A percentile compares a stretch with the other conserved stretches of the same genome.
Evolutionary conservation across 179 eudicot species (phyloP).

Genomic region (Silene noctiflora): DNA sequence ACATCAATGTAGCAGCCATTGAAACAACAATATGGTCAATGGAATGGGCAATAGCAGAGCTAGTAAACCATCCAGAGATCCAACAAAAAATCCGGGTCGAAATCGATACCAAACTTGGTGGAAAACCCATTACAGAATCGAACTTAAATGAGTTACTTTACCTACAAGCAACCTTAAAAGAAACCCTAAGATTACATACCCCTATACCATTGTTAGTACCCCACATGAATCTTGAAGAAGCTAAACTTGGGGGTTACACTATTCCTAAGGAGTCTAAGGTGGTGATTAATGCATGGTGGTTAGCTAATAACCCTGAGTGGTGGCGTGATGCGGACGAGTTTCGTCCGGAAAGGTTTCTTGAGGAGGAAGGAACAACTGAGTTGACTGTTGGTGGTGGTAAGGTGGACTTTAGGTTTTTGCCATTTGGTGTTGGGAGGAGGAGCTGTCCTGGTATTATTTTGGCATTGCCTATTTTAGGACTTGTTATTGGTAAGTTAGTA

Average conservation of each 20-base stretch:
- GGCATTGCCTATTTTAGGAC: constrained; percentile 40
- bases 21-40: constrained; percentile 73
- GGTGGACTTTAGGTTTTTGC: constrained; percentile 40
- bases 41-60: constrained; percentile 79
- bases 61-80: constrained; percentile 62
- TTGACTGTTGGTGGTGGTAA: constrained; percentile 37
- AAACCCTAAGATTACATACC: constrained; percentile 45
- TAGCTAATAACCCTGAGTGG: constrained; percentile 49
- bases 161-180: constrained; percentile 45
- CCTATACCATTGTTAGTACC: constrained; percentile 55
- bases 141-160: constrained; percentile 45
- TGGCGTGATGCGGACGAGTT: constrained; percentile 42
- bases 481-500: constrained; percentile 34
- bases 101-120: constrained; percentile 36
- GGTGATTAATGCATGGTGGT: constrained; percentile 59
- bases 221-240: constrained; percentile 57
- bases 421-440: constrained; percentile 49
- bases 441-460: constrained; percentile 47
- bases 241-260: constrained; percentile 41
- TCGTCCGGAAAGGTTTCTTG: constrained; percentile 50
- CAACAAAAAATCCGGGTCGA: constrained; percentile 54
- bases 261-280: constrained; percentile 51
- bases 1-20: constrained; percentile 76
- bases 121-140: constrained; percentile 39
- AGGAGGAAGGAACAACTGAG: constrained; percentile 38